Evolutionary conservation across 176 grass and related monocot species (phyloP), one percentile per base, ranked within the genome.

Genomic region (Musa beccarii): DNA sequence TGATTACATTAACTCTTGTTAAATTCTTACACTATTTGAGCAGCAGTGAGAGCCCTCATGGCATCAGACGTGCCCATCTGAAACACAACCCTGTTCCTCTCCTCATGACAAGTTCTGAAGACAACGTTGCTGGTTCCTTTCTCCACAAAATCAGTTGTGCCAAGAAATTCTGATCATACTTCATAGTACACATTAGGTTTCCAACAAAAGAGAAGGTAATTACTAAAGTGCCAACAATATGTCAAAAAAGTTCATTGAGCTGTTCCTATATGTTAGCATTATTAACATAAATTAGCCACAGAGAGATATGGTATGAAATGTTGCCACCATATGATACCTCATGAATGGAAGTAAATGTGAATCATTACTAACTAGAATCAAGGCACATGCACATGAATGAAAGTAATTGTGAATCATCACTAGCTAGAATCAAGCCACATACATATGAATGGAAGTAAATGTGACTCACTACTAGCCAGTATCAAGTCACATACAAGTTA

Each of bases 21-120:
- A 26, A 51, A 28, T 61, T 50, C 90, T 87, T 98, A 98, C 90
- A 98, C 94, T 22, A 93, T 75, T 79, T 93, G 72, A 82, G 94
- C 90, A 89, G 86, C 88, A 85, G 84, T 89, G 55, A 98, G 86
- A 86, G 95, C 95, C 76, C 95, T 87, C 34, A 91, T 73, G 25
- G 90, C 86, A 93, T 98, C 74, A 79, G 95, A 87, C 17, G 95
- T 98, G 66, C 95, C 95, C 80, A 98, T 93, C 77, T 98, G 95
- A 75, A 98, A 98, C 66, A 93, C 86, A 85, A 91, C 95, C 74
- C 80, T 88, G 25, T 79, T 79, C 81, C 78, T 93, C 81, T 98
- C 95, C 76, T 89, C 69, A 2, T 78, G 72, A 72, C 95, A 93
- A 80, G 95, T 98, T 77, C 86, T 87, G 84, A 98, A 98, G 78